A percentile compares a stretch with the other conserved stretches of the same genome.
phyloP scores from a whole-genome alignment of 257 asterid species.

The Leptodermis oblonga region DNA sequence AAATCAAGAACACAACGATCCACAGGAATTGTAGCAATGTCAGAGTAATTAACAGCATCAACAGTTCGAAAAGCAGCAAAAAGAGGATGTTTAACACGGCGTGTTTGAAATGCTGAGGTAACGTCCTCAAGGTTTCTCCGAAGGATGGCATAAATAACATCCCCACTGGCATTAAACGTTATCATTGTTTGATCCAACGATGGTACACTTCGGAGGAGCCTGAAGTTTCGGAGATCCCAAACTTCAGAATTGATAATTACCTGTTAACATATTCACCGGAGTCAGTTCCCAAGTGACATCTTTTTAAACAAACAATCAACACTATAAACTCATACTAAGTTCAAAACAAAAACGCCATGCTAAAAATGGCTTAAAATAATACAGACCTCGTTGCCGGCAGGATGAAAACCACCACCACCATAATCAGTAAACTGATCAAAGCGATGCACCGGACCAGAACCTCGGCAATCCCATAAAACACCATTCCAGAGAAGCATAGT shows the following conservation, averaged over 20 bases:
- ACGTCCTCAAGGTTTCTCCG: conserved; percentile 96
- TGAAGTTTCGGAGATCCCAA: conserved; percentile 88
- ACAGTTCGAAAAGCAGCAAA: conserved; percentile 92
- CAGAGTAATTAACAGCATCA: conserved; percentile 86
- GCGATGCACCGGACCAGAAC: conserved; percentile 61
- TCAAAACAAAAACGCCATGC: not conserved
- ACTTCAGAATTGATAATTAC: conserved; percentile 95
- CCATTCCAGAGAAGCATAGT: conserved; percentile 91
- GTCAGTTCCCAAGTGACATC: not conserved
- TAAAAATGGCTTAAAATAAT: not conserved
- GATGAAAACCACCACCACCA: conserved; percentile 99
- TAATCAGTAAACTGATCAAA: conserved; percentile 86
- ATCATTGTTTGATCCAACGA: conserved; percentile 82
- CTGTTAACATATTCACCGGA: conserved; percentile 28
- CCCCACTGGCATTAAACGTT: conserved; percentile 85
- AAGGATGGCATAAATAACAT: conserved; percentile 82
- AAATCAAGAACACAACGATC: conserved; percentile 96
- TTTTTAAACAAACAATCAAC: not conserved
- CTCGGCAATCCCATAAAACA: conserved; percentile 91
- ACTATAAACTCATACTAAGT: no score
- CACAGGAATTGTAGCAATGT: conserved; percentile 85
- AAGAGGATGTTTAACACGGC: conserved; percentile 91
- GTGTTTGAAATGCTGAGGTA: conserved; percentile 65
- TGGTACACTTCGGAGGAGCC: conserved; percentile 82
- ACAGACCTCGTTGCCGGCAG: conserved; percentile 96